These are phyloP conservation scores for Mycena vulgaris DNA, from an alignment of 768 basidiomycete species.

Conservation along the genomic window DNA sequence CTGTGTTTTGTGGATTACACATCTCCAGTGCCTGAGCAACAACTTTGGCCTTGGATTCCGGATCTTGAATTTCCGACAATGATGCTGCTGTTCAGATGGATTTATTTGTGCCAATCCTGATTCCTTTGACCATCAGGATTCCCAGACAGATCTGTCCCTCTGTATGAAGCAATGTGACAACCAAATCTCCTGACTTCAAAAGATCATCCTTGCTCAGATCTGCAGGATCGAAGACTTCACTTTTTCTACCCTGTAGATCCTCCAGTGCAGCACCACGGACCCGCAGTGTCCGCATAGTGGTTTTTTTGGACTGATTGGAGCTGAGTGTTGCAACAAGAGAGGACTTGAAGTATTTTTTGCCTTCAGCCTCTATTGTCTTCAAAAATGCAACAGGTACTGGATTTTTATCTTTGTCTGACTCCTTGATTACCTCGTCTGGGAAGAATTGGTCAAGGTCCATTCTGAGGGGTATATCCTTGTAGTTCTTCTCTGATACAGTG, in stretches of 20 bases:
- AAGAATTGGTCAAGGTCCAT: not conserved
- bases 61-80: not conserved
- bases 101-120: not conserved
- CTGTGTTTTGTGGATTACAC: not conserved
- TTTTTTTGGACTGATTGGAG: not conserved
- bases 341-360: constrained; percentile 5
- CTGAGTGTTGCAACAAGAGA: constrained; percentile 4
- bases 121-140: not conserved
- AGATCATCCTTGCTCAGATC: not conserved
- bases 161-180: not conserved
- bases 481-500: not conserved
- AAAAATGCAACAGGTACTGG: not conserved
- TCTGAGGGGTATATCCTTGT: not conserved
- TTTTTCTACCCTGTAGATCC: not conserved
- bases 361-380: not conserved
- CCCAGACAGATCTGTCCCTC: not conserved
- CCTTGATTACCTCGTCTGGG: too few relatives aligned
- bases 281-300: not conserved
- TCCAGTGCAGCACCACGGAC: not conserved
- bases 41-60: not conserved
- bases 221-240: not conserved
- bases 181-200: not conserved
- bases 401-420: too few relatives aligned
- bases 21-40: not conserved
- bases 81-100: not conserved